Evolutionary conservation across 192 early-diverging fungal species (phyloP), one percentile per base, ranked within the genome.

Genomic region (Spizellomyces punctatus): DNA sequence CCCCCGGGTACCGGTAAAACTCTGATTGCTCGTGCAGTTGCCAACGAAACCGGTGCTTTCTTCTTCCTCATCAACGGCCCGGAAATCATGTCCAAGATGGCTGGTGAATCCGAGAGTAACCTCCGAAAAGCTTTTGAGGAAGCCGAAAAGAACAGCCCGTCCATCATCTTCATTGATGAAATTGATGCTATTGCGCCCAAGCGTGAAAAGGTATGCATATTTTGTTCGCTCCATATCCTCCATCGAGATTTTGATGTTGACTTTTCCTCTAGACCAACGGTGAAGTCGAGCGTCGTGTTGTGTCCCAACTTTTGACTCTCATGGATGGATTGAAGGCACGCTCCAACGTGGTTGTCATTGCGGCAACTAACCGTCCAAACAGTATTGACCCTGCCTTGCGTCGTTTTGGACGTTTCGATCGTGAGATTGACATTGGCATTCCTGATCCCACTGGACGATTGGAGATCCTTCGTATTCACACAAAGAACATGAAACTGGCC

Each of bases 41-140:
- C 98, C 63, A 98, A 98, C 79, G 98, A 99, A 80, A 98, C 96
- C 43, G 98, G 97, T 41, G 97, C 96, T 14, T 98, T 98, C 91
- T 96, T 99, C 88, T 98, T 99, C 84, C 79, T 96, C 58, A 98
- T 99, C 83, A 98, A 98, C 76, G 97, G 96, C 47, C 97, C 97
- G 60, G 96, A 98, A 78, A 98, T 99, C 77, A 98, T 99, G 96
- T 96, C 94, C 73, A 98, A 98, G 85, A 99, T 99, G 97, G 95
- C 97, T 46, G 97, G 97, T 75, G 97, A 99, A 79, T 94, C 92
- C 68, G 97, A 99, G 85, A 91, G 89, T 61, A 99, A 99, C 77
- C 75, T 99, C 74, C 90, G 97, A 65, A 98, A 99, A 83, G 96
- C 95, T 8, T 99, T 99, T 68, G 96, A 98, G 73, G 97, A 99